A percentile compares a stretch with the other conserved stretches of the same genome.
Evolutionary conservation across 2,329 filamentous ascomycete genomes (phyloP).

Genomic region (Botryotinia globosa): DNA sequence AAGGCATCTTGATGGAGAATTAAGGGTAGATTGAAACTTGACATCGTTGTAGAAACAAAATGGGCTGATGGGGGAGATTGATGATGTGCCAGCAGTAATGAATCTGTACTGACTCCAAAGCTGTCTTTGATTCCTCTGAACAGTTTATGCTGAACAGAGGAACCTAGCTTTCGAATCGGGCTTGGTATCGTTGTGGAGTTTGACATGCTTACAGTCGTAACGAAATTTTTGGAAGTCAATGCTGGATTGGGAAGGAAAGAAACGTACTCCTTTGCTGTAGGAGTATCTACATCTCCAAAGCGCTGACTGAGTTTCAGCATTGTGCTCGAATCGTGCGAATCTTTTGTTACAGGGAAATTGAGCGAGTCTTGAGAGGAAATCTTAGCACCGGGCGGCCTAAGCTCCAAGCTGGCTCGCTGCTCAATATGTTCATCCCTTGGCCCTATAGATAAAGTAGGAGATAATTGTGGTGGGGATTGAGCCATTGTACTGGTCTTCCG

Average conservation of each 20-base stretch:
- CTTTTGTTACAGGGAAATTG: constrained; percentile 74
- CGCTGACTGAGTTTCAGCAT: constrained; percentile 65
- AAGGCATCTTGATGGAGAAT: constrained; percentile 81
- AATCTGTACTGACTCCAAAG: not conserved
- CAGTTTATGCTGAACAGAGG: not conserved
- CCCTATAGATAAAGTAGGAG: not conserved
- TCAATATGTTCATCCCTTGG: not conserved
- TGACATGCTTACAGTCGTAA: not conserved
- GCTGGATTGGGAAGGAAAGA: not conserved
- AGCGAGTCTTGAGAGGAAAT: constrained; percentile 46
- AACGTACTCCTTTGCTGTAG: not conserved
- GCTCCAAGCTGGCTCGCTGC: constrained; percentile 16
- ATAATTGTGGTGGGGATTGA: not conserved
- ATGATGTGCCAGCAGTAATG: not conserved
- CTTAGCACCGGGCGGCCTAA: not conserved
- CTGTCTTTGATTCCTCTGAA: not conserved
- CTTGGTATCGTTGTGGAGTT: not conserved
- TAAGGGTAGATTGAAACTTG: constrained; percentile 56
- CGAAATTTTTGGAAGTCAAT: not conserved
- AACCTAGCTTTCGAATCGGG: not conserved
- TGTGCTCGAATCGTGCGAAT: constrained; percentile 64
- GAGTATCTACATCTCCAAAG: constrained; percentile 42
- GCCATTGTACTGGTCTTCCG: not conserved
- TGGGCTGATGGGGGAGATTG: constrained; percentile 43
- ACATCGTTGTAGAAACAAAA: constrained; percentile 56